phyloP scores from a whole-genome alignment of 495 filamentous ascomycete genomes.

The Neurospora tetraspora region DNA sequence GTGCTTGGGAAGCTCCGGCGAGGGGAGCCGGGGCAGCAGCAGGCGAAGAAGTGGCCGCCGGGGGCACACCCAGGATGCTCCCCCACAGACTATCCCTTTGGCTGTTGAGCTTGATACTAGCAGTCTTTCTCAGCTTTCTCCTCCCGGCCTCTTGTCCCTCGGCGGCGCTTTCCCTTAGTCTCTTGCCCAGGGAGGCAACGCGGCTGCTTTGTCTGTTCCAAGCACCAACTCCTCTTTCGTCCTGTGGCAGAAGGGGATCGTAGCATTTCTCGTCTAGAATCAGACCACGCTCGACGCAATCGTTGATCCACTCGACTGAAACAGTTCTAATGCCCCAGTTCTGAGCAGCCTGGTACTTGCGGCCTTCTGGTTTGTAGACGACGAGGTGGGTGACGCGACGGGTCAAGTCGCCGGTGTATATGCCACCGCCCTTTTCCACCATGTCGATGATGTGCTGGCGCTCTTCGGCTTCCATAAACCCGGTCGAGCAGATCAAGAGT shows the following conservation, averaged over 20 bases:
- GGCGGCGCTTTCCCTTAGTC: conserved; percentile 19
- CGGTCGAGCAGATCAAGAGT: conserved; percentile 77
- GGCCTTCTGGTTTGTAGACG: conserved; percentile 63
- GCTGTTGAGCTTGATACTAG: conserved; percentile 65
- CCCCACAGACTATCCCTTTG: conserved; percentile 81
- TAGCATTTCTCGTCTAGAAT: conserved; percentile 77
- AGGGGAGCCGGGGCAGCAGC: background rate
- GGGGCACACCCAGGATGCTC: conserved; percentile 55
- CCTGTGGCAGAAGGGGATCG: conserved; percentile 55
- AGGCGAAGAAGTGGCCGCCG: conserved; percentile 5
- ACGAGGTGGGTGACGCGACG: conserved; percentile 80
- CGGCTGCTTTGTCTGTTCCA: conserved; percentile 51
- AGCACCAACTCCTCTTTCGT: conserved; percentile 67
- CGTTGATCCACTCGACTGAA: conserved; percentile 70
- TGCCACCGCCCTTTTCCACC: conserved; percentile 58
- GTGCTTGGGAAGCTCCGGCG: background rate
- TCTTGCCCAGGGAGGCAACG: conserved; percentile 28
- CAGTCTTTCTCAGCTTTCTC: conserved; percentile 68
- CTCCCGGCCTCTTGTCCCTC: conserved; percentile 33
- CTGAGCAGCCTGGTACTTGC: conserved; percentile 79
- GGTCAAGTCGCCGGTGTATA: conserved; percentile 79
- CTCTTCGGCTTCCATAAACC: conserved; percentile 70
- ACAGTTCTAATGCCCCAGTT: conserved; percentile 72
- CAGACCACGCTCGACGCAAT: conserved; percentile 88
- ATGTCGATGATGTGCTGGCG: conserved; percentile 53